A percentile compares a stretch with the other conserved stretches of the same genome.
Conservation (phyloP, 2,329 filamentous ascomycete genomes). For the Clathrospora elynae region DNA sequence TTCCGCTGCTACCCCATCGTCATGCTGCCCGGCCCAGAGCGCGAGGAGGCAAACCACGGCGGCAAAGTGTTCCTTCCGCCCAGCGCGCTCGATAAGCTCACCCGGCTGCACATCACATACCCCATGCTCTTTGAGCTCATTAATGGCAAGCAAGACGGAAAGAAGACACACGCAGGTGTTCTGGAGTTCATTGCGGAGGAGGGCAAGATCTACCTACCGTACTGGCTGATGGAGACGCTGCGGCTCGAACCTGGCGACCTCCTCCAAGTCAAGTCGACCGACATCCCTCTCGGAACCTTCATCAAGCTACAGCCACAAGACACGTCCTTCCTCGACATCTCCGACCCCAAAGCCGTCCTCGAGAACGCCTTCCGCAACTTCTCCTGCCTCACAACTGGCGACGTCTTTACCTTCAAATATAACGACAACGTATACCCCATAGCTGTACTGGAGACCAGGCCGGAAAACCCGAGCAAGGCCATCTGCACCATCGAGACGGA, state of each 20-base stretch:
- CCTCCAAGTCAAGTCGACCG: slow-evolving; percentile 92
- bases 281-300: slow-evolving; percentile 84
- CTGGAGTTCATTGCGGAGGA: slow-evolving; percentile 98
- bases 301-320: slow-evolving; percentile 98
- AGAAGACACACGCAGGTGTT: slow-evolving; percentile 89
- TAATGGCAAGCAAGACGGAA: slow-evolving; percentile 86
- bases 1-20: slow-evolving; percentile 95
- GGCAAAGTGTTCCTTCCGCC: slow-evolving; percentile 98
- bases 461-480: slow-evolving; percentile 79
- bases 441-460: slow-evolving; percentile 91
- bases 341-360: slow-evolving; percentile 93
- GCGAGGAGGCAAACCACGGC: slow-evolving; percentile 89
- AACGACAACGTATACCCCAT: slow-evolving; percentile 94
- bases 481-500: slow-evolving; percentile 96
- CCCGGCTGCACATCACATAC: slow-evolving; percentile 93
- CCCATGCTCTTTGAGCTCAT: slow-evolving; percentile 96
- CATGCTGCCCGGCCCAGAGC: slow-evolving; percentile 90
- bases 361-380: slow-evolving; percentile 97
- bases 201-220: slow-evolving; percentile 91
- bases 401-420: slow-evolving; percentile 95
- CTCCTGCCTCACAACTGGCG: slow-evolving; percentile 87
- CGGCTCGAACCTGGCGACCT: slow-evolving; percentile 89
- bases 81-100: slow-evolving; percentile 94
- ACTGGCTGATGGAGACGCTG: slow-evolving; percentile 97
- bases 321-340: slow-evolving; percentile 92